Evolutionary conservation across 1,139 yeast genomes (phyloP), one percentile per base, ranked within the genome.

Genomic region (Diutina ranongensis): DNA sequence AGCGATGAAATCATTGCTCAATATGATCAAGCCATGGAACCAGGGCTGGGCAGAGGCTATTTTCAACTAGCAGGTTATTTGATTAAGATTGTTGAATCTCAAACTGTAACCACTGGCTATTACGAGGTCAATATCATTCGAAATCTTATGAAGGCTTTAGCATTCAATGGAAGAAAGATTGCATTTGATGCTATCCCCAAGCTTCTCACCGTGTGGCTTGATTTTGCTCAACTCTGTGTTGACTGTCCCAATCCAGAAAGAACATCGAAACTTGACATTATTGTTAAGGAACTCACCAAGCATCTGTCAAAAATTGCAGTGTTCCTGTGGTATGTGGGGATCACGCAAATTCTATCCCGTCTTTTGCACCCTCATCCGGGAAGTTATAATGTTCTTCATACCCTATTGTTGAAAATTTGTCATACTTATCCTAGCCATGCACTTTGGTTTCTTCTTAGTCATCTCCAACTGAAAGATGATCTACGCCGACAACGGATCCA

Each of bases 141-240:
- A 7, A 72, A 76, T 47, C 87, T 85, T 54, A 63, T 83, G 35
- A 70, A 76, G 31, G 82, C 96, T 0, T 72, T 89, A 45, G 76
- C 77, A 15, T 72, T 74, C 47, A 25, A 10, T 15, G 94, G 95
- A 0, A 72, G 80, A 7, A 74, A 76, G 44, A 83, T 78, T 57
- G 73, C 86, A 3, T 81, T 81, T 56, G 97, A 94, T 61, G 85
- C 94, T 0, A 64, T 94, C 20, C 98, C 98, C 0, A 88, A 88
- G 57, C 75, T 88, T 22, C 73, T 92, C 5, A 89, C 97, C 0
- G 73, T 88, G 18, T 94, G 98, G 98, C 67, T 94, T 18, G 97
- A 92, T 55, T 85, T 82, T 59, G 84, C 89, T 2, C 76, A 64
- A 45, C 53, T 50, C 32, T 50, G 55, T 4, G 52, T 54, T 22